A percentile compares a stretch with the other conserved stretches of the same genome.
These are phyloP conservation scores for Mallotus japonicus DNA, from an alignment of 441 rosid species.

Conservation along the genomic window DNA sequence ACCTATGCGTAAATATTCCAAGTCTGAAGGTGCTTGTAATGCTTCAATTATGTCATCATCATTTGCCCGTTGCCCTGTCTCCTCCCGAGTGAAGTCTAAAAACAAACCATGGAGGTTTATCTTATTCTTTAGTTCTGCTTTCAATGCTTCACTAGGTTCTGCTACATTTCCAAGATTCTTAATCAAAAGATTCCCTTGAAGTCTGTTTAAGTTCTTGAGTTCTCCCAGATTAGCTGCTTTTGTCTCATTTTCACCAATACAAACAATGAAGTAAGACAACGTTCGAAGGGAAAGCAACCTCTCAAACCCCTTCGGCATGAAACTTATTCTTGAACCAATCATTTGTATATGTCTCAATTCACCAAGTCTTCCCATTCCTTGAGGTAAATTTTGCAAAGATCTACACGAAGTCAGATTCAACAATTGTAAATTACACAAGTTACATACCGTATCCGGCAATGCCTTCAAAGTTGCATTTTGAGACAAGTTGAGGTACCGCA, in stretches of 20 bases:
- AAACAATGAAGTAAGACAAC: neutral
- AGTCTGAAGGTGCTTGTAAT: neutral
- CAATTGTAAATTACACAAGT: neutral
- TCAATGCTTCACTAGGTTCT: neutral
- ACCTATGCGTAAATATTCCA: neutral
- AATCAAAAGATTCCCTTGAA: conserved; percentile 15
- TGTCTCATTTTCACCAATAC: neutral
- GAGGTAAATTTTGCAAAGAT: neutral
- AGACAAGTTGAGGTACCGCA: neutral
- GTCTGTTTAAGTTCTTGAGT: conserved; percentile 12
- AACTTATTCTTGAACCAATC: neutral
- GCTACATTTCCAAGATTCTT: conserved; percentile 9
- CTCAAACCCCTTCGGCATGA: conserved; percentile 13
- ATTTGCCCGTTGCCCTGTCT: neutral
- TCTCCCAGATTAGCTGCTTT: conserved; percentile 7
- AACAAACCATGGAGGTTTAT: neutral
- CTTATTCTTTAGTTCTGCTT: conserved; percentile 5
- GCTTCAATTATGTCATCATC: neutral
- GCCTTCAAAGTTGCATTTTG: neutral
- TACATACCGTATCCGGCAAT: neutral
- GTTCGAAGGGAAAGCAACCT: conserved; percentile 19
- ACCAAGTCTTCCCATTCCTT: neutral
- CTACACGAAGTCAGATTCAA: neutral
- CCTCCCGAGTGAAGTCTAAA: neutral
- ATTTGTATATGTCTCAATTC: conserved; percentile 18